Evolutionary conservation across 768 basidiomycete species (phyloP), one percentile per base, ranked within the genome.

Genomic region (Calocybe indica): DNA sequence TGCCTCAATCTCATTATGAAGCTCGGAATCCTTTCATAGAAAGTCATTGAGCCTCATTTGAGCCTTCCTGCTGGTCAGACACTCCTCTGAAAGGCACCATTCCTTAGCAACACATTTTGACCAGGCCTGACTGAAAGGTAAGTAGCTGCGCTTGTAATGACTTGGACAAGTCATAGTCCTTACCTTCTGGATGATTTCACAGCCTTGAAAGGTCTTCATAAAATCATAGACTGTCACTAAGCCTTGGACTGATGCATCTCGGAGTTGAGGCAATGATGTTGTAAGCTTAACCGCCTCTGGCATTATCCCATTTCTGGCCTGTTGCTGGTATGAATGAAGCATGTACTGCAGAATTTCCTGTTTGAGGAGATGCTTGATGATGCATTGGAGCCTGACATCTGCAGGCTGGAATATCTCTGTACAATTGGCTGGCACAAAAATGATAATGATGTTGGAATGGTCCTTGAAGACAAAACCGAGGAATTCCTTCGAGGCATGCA

Each of bases 371-470:
- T 62, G 57, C 45, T 63, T 64, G 53, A 63, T 52, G 14, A 58
- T 43, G 13, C 58, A 52, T n/a, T 65, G 52, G 2, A 64, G 49
- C 60, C 64, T n/a, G 32, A 63, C 58, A 53, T 64, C 62, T n/a
- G 57, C 55, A 28, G 63, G 61, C 35, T 66, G 64, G 42, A 51
- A 58, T 45, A 37, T 54, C 42, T 28, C 48, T 45, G 46, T 61
- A 56, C 50, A 66, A 40, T 55, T 60, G 34, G 49, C 63, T 33
- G 63, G 63, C 12, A 64, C 57, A 51, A 49, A 64, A 7, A 45
- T 38, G 0, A 61, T 49, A 34, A 61, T 35, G 15, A 63, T 50
- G 37, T 55, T 54, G 2, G 59, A 59, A 37, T 41, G 51, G 5
- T 53, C 39, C 5, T 51, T 9, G 10, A 40, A 40, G 9, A 62